These are phyloP conservation scores for Diaporthe ampelina DNA, from an alignment of 2,329 filamentous ascomycete genomes.

Conservation along the genomic window DNA sequence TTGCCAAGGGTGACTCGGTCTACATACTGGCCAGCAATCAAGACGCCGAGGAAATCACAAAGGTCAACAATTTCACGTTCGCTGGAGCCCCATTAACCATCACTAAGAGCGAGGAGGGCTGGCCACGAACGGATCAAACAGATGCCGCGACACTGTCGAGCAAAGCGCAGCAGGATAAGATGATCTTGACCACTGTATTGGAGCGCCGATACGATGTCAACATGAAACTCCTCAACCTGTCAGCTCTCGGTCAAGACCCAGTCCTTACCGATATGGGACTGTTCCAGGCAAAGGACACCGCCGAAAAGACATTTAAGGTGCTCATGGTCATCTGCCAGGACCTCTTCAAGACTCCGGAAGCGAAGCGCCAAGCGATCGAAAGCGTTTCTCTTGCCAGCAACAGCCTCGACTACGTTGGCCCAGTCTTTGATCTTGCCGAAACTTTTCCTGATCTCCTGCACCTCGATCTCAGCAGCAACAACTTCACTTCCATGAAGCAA, in stretches of 20 bases:
- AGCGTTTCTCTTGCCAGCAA: conserved; percentile 89
- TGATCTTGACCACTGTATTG: conserved; percentile 79
- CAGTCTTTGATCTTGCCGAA: conserved; percentile 81
- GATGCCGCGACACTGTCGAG: conserved; percentile 33
- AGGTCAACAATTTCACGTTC: conserved; percentile 78
- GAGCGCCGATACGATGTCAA: conserved; percentile 79
- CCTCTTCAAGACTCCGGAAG: conserved; percentile 78
- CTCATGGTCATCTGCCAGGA: conserved; percentile 89
- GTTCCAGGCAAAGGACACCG: conserved; percentile 78
- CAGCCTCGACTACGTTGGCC: conserved; percentile 77
- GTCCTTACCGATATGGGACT: conserved; percentile 81
- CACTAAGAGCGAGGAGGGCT: conserved; percentile 58
- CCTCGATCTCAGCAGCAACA: conserved; percentile 89
- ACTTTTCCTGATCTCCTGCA: conserved; percentile 90
- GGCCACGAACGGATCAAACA: conserved; percentile 57
- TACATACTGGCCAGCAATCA: conserved; percentile 76
- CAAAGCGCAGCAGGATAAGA: conserved; percentile 69
- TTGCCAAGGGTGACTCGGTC: conserved; percentile 76
- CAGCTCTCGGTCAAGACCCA: conserved; percentile 79
- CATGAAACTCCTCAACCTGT: conserved; percentile 85
- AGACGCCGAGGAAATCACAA: conserved; percentile 74
- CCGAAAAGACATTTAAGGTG: conserved; percentile 91
- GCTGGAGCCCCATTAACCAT: conserved; percentile 74
- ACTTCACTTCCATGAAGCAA: conserved; percentile 76
- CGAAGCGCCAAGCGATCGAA: conserved; percentile 82